Conservation (phyloP, 83 land plant species). For the Diphasiastrum complanatum region DNA sequence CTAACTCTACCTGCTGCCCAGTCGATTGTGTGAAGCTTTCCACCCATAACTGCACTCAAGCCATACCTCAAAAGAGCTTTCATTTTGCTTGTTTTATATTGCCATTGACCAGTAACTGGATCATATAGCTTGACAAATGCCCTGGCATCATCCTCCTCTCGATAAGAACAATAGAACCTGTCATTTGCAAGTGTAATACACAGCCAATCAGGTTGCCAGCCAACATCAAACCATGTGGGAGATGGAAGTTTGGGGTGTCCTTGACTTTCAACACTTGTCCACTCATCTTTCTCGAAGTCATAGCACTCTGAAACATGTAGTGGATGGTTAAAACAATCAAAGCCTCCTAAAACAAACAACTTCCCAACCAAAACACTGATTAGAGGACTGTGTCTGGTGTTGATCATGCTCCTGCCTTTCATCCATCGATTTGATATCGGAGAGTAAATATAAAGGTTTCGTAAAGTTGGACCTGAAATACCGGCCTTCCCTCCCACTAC, state of each 20-base stretch:
- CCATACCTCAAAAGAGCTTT: conserved; percentile 24
- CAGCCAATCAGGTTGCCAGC: conserved; percentile 19
- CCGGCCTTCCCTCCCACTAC: conserved; percentile 19
- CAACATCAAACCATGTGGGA: conserved; percentile 11
- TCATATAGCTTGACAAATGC: conserved; percentile 13
- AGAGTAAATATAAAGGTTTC: conserved; percentile 9
- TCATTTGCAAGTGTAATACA: neutral
- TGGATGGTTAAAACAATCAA: conserved; percentile 8
- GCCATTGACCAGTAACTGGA: conserved; percentile 18
- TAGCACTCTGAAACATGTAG: conserved; percentile 16
- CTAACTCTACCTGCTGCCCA: conserved; percentile 22
- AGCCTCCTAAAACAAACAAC: conserved; percentile 22
- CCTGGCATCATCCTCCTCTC: conserved; percentile 5
- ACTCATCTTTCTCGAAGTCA: conserved; percentile 13
- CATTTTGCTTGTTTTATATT: conserved; percentile 5
- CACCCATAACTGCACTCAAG: conserved; percentile 19
- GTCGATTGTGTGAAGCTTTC: conserved; percentile 20
- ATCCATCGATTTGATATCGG: conserved; percentile 9
- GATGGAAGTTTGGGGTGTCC: conserved; percentile 15
- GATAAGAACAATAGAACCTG: conserved; percentile 6
- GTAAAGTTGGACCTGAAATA: neutral
- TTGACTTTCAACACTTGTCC: conserved; percentile 8
- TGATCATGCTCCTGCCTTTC: conserved; percentile 2
- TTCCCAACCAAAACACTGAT: conserved; percentile 14
- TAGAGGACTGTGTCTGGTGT: conserved; percentile 16